Evolutionary conservation across 1,139 yeast species (phyloP).

Genomic region (Pichia cactophila): DNA sequence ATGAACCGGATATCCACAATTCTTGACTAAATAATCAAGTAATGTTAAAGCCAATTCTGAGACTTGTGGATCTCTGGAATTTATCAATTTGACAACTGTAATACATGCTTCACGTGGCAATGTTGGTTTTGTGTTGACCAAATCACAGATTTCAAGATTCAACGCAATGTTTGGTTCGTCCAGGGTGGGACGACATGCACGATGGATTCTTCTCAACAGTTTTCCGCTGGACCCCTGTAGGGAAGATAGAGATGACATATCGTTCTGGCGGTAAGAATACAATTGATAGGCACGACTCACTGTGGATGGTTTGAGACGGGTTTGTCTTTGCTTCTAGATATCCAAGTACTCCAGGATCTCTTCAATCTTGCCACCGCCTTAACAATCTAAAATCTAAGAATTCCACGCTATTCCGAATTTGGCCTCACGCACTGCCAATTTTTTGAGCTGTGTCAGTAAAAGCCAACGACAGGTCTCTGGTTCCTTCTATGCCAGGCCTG

Average conservation of each 20-base stretch:
- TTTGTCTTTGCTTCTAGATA: not conserved
- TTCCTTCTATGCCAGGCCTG: too few relatives aligned
- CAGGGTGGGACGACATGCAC: conserved; percentile 83
- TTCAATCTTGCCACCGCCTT: not conserved
- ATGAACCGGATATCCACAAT: conserved; percentile 97
- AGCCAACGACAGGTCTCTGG: not conserved
- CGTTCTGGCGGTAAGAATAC: not conserved
- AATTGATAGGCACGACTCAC: conserved; percentile 4
- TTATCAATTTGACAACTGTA: conserved; percentile 78
- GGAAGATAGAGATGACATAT: conserved; percentile 25
- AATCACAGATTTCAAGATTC: conserved; percentile 88
- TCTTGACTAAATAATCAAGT: conserved; percentile 87
- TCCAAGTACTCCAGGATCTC: not conserved
- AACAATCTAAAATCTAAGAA: not conserved
- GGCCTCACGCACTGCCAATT: not conserved
- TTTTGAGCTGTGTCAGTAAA: not conserved
- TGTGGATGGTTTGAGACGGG: not conserved
- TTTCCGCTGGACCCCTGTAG: conserved; percentile 43
- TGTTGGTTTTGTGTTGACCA: conserved; percentile 82
- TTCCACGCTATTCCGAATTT: not conserved
- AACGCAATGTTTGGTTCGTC: conserved; percentile 84
- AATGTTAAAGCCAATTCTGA: conserved; percentile 50
- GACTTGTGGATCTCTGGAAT: conserved; percentile 78
- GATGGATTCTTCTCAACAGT: conserved; percentile 59
- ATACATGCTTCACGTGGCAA: conserved; percentile 91